Percentiles rank a stretch among this genome's conserved stretches.
phyloP scores from a whole-genome alignment of 805 yeast genomes.

The Yarrowia sp. region DNA sequence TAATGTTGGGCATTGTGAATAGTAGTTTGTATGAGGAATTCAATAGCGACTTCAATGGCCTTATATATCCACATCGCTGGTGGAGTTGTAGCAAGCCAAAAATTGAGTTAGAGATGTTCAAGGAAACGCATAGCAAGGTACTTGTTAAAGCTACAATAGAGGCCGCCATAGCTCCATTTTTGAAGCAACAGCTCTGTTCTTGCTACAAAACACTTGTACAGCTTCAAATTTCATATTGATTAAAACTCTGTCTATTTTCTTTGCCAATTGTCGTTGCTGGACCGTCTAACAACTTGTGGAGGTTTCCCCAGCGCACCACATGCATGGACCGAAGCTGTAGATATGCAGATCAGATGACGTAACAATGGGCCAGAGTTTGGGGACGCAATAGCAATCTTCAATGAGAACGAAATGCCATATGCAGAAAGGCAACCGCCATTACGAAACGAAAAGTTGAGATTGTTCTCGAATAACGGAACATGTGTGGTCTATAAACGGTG shows the following conservation, averaged over 20 bases:
- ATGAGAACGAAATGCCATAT: background rate
- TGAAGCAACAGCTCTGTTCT: background rate
- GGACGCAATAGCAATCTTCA: slow-evolving; percentile 22
- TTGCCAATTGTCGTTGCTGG: background rate
- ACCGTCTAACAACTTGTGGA: background rate
- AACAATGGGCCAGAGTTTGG: slow-evolving; percentile 18
- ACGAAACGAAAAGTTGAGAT: slow-evolving; percentile 2
- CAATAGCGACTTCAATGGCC: background rate
- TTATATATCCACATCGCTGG: background rate
- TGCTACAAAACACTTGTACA: background rate
- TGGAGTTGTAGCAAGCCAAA: slow-evolving; percentile 12
- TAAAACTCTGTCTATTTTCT: background rate
- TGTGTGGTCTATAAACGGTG: background rate
- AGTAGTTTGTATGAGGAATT: slow-evolving; percentile 5
- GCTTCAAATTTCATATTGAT: background rate
- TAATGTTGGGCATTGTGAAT: slow-evolving; percentile 21
- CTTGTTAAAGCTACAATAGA: background rate
- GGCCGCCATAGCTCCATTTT: background rate
- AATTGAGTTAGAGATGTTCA: slow-evolving; percentile 9
- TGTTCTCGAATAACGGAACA: background rate
- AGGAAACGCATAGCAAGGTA: slow-evolving; percentile 17
- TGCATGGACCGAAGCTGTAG: slow-evolving; percentile 13
- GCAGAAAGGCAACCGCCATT: background rate
- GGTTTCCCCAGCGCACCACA: background rate
- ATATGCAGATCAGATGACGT: slow-evolving; percentile 25